These are phyloP conservation scores for Ustilago trichophora DNA, from an alignment of 1,284 basidiomycete genomes.

Conservation along the genomic window DNA sequence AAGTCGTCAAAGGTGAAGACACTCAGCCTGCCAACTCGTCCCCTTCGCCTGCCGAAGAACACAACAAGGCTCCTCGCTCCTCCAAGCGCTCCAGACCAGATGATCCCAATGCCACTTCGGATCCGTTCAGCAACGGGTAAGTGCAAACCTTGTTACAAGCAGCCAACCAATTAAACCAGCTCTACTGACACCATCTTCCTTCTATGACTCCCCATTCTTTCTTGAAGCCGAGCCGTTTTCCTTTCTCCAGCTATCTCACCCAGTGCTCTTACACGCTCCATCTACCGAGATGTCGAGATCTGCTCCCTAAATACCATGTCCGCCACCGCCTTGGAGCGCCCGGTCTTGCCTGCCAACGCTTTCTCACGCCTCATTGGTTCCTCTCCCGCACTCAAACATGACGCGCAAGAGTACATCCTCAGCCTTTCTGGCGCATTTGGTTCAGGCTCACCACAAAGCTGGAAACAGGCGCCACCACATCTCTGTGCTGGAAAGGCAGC, in stretches of 20 bases:
- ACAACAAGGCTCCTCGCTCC: conserved; percentile 9
- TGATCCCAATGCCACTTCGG: conserved; percentile 1
- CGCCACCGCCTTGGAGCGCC: conserved; percentile 17
- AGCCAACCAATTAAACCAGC: too few species aligned
- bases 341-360: conserved; percentile 23
- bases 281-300: conserved; percentile 39
- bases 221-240: conserved; percentile 22
- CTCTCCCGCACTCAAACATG: conserved; percentile 16
- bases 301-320: conserved; percentile 17
- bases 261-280: conserved; percentile 17
- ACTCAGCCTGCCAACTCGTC: conserved; percentile 2
- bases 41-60: conserved; percentile 22
- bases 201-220: too few species aligned
- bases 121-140: conserved; percentile 26
- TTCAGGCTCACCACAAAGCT: conserved; percentile 1
- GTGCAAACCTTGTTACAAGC: not conserved
- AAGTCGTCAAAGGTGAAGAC: conserved; percentile 34
- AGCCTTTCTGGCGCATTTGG: conserved; percentile 15
- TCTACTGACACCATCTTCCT: too few species aligned
- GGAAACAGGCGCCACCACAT: conserved; percentile 18
- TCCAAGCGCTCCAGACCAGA: conserved; percentile 24
- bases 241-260: conserved; percentile 36
- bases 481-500: conserved; percentile 34
- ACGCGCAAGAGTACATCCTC: conserved; percentile 30
- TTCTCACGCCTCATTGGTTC: conserved; percentile 34